Conservation (phyloP, 768 basidiomycete genomes). For the Serendipita sp. region DNA sequence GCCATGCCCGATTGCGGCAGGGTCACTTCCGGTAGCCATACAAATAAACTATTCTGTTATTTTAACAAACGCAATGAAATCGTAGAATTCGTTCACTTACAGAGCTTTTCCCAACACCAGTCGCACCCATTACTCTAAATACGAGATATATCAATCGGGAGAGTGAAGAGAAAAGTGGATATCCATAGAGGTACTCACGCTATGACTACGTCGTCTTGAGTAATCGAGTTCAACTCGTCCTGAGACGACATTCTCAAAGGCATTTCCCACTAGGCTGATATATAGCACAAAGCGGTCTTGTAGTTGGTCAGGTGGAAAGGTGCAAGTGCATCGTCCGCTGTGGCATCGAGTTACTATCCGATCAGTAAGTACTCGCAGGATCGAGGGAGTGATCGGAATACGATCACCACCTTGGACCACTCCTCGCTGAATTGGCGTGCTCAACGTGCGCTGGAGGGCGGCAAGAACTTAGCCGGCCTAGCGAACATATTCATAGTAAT, state of each 20-base stretch:
- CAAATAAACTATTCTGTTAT: background rate
- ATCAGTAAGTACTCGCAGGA: too few species aligned
- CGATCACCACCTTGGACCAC: too few species aligned
- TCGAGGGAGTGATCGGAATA: too few species aligned
- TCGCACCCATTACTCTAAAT: conserved; percentile 19
- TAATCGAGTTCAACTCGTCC: background rate
- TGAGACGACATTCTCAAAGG: background rate
- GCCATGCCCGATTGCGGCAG: conserved; percentile 13
- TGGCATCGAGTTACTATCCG: too few species aligned
- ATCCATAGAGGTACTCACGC: background rate
- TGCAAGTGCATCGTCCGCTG: too few species aligned
- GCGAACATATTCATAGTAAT: too few species aligned
- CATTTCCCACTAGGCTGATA: too few species aligned
- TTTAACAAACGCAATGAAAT: background rate
- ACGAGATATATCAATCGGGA: background rate
- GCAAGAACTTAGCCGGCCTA: too few species aligned
- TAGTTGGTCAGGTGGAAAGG: too few species aligned
- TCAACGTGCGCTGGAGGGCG: too few species aligned
- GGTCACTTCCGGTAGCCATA: conserved; percentile 14
- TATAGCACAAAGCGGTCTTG: too few species aligned
- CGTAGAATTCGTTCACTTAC: conserved; percentile 11
- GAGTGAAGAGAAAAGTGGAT: background rate
- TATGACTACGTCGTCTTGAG: background rate
- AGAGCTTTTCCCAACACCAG: conserved; percentile 20
- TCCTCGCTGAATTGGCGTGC: too few species aligned